Base-by-base conservation (phyloP, 768 basidiomycete genomes). In the Lactarius indigo region DNA sequence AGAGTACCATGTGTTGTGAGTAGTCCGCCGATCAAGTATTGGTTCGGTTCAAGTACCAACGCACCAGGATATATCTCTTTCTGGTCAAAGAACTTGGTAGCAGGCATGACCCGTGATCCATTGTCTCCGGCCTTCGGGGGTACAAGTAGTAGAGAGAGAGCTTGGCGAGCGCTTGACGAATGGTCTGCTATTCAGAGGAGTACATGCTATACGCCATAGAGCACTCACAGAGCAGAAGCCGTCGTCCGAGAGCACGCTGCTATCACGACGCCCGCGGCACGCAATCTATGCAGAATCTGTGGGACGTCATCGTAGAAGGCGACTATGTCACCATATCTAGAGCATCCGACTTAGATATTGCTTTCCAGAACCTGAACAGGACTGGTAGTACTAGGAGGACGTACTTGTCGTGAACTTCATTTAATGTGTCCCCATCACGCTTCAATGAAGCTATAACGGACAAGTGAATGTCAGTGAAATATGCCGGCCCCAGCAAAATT, bases 271-370 rank as follows among this genome's bases (percentile, higher is more conserved):
- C 75, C 83, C 3, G 78, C 81, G 6, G 72, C 75, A 37, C 80
- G 82, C 63, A 91, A 75, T 13, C 79, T 79, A 63, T 87, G 85
- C 39, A 95, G 76, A 59, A 97, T 91, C 23, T 80, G 77, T 0
- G 92, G 85, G 0, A 95, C 91, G 64, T 95, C 88, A 44, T 79
- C 76, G 76, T 91, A 96, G 76, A 96, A 92, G 3, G 80, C 79
- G 50, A 95, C 84, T 28, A 73, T 74, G 37, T 84, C 75, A 42
- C 83, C 82, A 64, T 87, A 77, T 68, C 87, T 89, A 64, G 30
- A 13, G 20, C 10, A 13, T 58, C 12, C 12, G 12, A 35, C 13
- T 47, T 23, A 23, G 59, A 44, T 13, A 20, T 12, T 18, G n/a
- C 13, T 28, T 20, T 4, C 3, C 5, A 23, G 18, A 42, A 35